phyloP scores from a whole-genome alignment of 192 early-diverging fungal species.

The Coemansia sp. region DNA sequence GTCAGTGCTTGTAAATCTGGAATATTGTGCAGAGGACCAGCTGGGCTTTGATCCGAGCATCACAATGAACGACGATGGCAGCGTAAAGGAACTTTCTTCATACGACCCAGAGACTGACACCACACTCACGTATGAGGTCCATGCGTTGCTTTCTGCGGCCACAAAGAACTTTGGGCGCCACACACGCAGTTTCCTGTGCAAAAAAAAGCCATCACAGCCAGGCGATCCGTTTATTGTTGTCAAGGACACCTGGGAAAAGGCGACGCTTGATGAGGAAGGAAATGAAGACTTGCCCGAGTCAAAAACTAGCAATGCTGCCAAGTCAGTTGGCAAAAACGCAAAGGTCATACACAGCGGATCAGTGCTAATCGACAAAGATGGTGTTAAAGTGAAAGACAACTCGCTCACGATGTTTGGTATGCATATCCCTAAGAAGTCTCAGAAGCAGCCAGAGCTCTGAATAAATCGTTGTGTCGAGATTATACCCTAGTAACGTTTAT shows the following conservation, averaged over 20 bases:
- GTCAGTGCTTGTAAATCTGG: slow-evolving; percentile 9
- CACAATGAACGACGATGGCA: neutral
- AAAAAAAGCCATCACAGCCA: no score
- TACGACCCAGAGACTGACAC: neutral
- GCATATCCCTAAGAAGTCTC: neutral
- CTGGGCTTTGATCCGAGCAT: slow-evolving; percentile 2
- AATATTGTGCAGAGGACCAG: slow-evolving; percentile 1
- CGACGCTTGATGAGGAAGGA: neutral
- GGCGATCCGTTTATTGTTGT: neutral
- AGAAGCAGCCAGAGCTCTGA: neutral
- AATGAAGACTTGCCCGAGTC: slow-evolving; percentile 6
- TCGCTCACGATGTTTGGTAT: neutral
- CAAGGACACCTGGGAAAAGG: slow-evolving; percentile 16
- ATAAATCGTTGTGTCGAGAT: slow-evolving; percentile 2
- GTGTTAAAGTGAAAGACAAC: neutral
- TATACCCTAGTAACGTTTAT: neutral
- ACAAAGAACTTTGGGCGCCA: neutral
- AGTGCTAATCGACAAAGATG: neutral
- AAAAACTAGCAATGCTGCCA: neutral
- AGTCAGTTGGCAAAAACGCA: neutral
- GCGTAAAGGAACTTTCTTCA: neutral
- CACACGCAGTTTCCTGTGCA: slow-evolving; percentile 2
- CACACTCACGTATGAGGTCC: neutral
- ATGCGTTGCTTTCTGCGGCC: neutral
- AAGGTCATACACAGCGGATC: slow-evolving; percentile 1